Percentiles rank a stretch among this genome's conserved stretches.
Evolutionary conservation across 306 rosid species (phyloP).

Genomic region (Prunus kanzakura): DNA sequence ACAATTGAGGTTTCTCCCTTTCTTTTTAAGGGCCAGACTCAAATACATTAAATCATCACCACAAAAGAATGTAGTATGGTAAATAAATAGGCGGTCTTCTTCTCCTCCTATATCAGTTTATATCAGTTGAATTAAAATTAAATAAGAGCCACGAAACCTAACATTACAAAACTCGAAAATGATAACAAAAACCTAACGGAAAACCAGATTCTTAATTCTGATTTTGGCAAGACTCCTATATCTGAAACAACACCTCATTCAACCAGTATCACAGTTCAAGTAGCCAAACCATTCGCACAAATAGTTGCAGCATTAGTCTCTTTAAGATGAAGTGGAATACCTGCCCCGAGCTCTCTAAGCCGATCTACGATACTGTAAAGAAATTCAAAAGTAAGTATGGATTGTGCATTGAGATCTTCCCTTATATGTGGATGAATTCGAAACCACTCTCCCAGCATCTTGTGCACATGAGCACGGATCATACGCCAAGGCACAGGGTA

Average conservation of each 20-base stretch:
- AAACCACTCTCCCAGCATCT: slow-evolving; percentile 93
- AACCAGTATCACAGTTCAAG: slow-evolving; percentile 14
- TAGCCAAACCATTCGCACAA: slow-evolving; percentile 12
- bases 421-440: slow-evolving; percentile 84
- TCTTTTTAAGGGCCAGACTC: neutral
- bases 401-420: slow-evolving; percentile 79
- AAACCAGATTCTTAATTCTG: neutral
- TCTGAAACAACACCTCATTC: slow-evolving; percentile 9
- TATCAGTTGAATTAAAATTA: neutral
- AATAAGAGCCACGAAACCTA: too few relatives aligned
- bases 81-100: neutral
- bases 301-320: slow-evolving; percentile 19
- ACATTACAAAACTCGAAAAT: neutral
- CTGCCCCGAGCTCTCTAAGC: slow-evolving; percentile 65
- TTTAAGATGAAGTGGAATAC: slow-evolving; percentile 70
- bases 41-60: neutral
- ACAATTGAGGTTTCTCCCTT: neutral
- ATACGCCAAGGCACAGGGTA: slow-evolving; percentile 92
- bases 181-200: neutral
- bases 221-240: slow-evolving; percentile 1
- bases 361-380: slow-evolving; percentile 68
- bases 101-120: neutral
- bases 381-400: slow-evolving; percentile 73
- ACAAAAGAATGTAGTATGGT: neutral
- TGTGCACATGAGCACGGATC: slow-evolving; percentile 90